A percentile compares a stretch with the other conserved stretches of the same genome.
These are phyloP conservation scores for Rhodotorula taiwanensis DNA, from an alignment of 768 basidiomycete species.

Conservation along the genomic window DNA sequence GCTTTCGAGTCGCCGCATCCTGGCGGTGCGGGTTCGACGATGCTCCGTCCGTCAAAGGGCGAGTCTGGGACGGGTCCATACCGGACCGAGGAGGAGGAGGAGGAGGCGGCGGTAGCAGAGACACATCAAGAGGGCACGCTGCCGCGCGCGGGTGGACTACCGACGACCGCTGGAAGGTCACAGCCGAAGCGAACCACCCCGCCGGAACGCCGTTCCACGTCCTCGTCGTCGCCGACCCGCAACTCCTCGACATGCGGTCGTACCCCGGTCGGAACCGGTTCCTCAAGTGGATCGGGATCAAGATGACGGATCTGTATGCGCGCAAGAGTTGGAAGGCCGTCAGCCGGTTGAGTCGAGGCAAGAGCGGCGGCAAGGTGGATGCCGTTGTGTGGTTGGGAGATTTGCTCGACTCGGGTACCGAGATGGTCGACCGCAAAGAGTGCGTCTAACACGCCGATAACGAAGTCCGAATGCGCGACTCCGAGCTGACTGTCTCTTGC, in stretches of 20 bases:
- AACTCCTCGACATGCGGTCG: conserved; percentile 68
- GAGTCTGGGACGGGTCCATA: conserved; percentile 8
- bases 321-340: conserved; percentile 67
- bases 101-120: no score
- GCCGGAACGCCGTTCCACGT: conserved; percentile 51
- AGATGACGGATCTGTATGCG: conserved; percentile 71
- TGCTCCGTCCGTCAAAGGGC: conserved; percentile 27
- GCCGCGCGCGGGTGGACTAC: background rate
- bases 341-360: conserved; percentile 43
- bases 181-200: background rate
- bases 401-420: conserved; percentile 80
- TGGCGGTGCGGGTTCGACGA: conserved; percentile 9
- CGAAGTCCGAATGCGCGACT: no score
- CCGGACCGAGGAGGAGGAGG: no score
- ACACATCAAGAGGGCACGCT: no score
- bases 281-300: conserved; percentile 57
- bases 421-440: conserved; percentile 61
- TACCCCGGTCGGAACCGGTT: conserved; percentile 58
- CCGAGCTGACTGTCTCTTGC: background rate
- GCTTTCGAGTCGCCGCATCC: conserved; percentile 49
- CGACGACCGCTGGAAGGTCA: conserved; percentile 1
- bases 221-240: conserved; percentile 81
- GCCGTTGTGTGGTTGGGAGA: conserved; percentile 78
- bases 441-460: conserved; percentile 53
- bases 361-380: conserved; percentile 58